phyloP scores from a whole-genome alignment of 169 alveolate species.

The Plasmodium reichenowi region DNA sequence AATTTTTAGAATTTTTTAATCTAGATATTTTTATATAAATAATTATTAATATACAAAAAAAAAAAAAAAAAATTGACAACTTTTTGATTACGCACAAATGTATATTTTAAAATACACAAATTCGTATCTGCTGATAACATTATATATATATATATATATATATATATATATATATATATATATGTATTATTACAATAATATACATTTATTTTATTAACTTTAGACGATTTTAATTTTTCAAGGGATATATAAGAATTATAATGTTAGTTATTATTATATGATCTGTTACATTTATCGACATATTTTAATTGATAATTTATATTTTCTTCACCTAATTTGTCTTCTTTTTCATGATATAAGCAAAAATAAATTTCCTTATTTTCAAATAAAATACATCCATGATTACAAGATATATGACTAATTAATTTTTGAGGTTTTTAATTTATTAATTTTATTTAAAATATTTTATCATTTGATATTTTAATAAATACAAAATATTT shows the following conservation, averaged over 20 bases:
- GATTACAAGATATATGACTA: slow-evolving; percentile 42
- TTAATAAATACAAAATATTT: slow-evolving; percentile 31
- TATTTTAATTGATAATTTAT: not conserved
- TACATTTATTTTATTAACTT: slow-evolving; percentile 20
- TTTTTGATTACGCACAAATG: slow-evolving; percentile 32
- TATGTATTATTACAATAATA: slow-evolving; percentile 65
- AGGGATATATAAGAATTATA: not conserved
- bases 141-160: too few species aligned
- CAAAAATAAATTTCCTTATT: slow-evolving; percentile 71
- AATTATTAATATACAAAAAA: slow-evolving; percentile 29
- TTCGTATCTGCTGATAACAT: slow-evolving; percentile 54
- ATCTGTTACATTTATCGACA: not conserved
- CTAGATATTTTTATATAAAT: slow-evolving; percentile 2
- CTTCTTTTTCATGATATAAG: not conserved
- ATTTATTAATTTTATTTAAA: slow-evolving; percentile 35
- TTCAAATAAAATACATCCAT: slow-evolving; percentile 72
- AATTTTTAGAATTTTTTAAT: not conserved
- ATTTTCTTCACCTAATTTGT: not conserved
- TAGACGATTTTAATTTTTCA: slow-evolving; percentile 44
- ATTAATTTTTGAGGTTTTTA: slow-evolving; percentile 45
- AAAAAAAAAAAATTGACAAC: slow-evolving; percentile 39
- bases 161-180: too few species aligned
- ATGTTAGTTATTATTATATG: not conserved
- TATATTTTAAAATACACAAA: slow-evolving; percentile 41
- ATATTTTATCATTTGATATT: slow-evolving; percentile 27